Percentiles rank a stretch among this genome's conserved stretches.
These are phyloP conservation scores for Gnomoniopsis smithogilvyi DNA, from an alignment of 2,329 filamentous ascomycete genomes.

Conservation along the genomic window DNA sequence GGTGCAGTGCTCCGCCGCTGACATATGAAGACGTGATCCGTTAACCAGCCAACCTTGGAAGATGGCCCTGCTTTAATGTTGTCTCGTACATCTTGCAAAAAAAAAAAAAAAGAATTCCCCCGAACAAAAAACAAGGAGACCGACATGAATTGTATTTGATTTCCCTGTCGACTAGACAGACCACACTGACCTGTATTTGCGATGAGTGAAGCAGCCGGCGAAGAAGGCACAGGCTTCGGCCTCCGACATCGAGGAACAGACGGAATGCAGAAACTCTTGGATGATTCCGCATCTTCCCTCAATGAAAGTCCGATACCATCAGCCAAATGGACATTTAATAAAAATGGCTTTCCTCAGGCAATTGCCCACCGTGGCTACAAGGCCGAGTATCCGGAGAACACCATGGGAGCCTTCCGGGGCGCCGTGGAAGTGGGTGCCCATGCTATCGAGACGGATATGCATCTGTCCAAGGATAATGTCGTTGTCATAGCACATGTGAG, in stretches of 20 bases:
- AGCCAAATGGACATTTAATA: conserved; percentile 4
- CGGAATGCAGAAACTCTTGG: not conserved
- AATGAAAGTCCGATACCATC: conserved; percentile 9
- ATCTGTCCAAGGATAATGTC: conserved; percentile 76
- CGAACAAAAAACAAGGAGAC: too few species aligned
- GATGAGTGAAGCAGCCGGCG: not conserved
- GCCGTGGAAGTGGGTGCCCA: conserved; percentile 73
- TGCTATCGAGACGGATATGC: conserved; percentile 85
- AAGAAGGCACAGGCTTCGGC: not conserved
- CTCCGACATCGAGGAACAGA: not conserved
- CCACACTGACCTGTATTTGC: not conserved
- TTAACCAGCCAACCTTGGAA: not conserved
- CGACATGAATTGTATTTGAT: not conserved
- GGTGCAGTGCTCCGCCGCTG: too few species aligned
- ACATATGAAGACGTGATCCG: not conserved
- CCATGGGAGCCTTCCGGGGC: conserved; percentile 71
- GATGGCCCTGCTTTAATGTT: not conserved
- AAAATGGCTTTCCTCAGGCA: conserved; percentile 56
- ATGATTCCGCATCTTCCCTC: not conserved
- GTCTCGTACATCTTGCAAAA: not conserved
- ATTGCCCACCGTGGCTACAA: conserved; percentile 82
- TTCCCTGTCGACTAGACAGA: not conserved
- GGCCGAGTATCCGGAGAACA: conserved; percentile 78
- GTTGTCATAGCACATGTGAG: conserved; percentile 80
- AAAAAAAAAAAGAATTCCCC: not conserved